Evolutionary conservation across 257 asterid species (phyloP), one percentile per base, ranked within the genome.

Genomic region (Jacaranda mimosifolia): DNA sequence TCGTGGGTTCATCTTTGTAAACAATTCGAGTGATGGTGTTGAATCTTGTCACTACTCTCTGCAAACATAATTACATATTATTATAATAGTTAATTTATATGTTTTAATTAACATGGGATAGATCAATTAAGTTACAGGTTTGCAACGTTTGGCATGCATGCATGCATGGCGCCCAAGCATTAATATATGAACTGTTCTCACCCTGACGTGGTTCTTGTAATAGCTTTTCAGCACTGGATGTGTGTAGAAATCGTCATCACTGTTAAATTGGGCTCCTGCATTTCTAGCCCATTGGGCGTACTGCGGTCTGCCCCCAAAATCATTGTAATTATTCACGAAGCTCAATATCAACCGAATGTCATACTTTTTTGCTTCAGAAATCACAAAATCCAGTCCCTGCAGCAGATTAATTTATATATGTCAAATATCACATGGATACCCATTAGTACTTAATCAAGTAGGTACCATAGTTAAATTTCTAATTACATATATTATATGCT

Each of bases 241-340:
- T 2, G 97, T 93, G 76, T 89, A 93, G 80, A 93, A 93, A 69
- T 91, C 96, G 26, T 91, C 98, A 14, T 93, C 96, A 1, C 82
- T 68, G 4, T 52, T 76, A 3, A 89, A 51, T 4, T 68, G 75
- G 0, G 40, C 85, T 51, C 96, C 98, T 13, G 92, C 88, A 67
- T 77, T 84, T 70, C 70, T 77, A 10, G 89, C 97, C 97, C 97
- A 92, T 45, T 84, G 49, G 9, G 59, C 89, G 66, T 92, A 92
- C 43, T 90, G 90, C 0, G 81, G n/a, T 49, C 59, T 81, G 2
- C 97, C 97, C 4, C 96, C 97, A 10, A 79, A 90, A 70, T 92
- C 96, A 0, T 87, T 82, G 76, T 83, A 92, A 8, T 90, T 92
- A 73, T 92, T 92, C 56, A 87, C 89, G 4, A 92, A 86, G 80